phyloP scores from a whole-genome alignment of 2,329 filamentous ascomycete species.

The Paraphoma sp. region DNA sequence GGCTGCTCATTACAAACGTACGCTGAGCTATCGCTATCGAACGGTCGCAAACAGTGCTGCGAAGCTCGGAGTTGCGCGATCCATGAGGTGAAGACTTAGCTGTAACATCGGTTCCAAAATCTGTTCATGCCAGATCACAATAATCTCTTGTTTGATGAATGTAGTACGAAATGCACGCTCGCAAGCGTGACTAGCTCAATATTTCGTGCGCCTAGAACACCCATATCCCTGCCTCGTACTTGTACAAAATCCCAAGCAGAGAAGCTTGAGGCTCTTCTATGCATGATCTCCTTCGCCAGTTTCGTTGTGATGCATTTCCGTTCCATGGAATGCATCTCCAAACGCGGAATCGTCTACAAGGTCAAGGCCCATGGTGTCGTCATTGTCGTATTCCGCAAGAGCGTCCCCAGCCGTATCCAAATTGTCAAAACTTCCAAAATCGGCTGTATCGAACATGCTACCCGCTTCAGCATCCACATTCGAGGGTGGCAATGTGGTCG shows the following conservation, averaged over 20 bases:
- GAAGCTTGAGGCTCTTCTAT: slow-evolving; percentile 13
- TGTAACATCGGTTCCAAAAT: no score
- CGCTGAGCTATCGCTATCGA: no score
- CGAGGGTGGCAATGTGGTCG: slow-evolving; percentile 23
- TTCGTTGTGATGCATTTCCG: slow-evolving; percentile 42
- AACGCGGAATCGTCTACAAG: slow-evolving; percentile 49
- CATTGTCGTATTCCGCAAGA: slow-evolving; percentile 46
- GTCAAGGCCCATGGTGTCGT: slow-evolving; percentile 46
- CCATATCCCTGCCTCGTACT: background rate
- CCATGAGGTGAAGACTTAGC: no score
- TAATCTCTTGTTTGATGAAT: no score
- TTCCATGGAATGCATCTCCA: slow-evolving; percentile 50
- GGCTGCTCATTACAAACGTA: no score
- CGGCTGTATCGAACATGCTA: slow-evolving; percentile 47
- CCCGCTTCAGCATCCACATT: slow-evolving; percentile 38
- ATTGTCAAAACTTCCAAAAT: slow-evolving; percentile 47
- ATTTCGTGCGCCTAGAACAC: background rate
- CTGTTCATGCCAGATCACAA: no score
- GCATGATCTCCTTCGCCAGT: slow-evolving; percentile 36
- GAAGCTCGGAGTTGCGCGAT: no score
- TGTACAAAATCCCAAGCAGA: background rate
- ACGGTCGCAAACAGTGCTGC: no score
- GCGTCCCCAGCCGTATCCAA: slow-evolving; percentile 50
- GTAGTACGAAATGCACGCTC: background rate
- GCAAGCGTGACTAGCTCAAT: background rate